Evolutionary conservation across 768 basidiomycete genomes (phyloP), one percentile per base, ranked within the genome.

Genomic region (Agrocybe pediades): DNA sequence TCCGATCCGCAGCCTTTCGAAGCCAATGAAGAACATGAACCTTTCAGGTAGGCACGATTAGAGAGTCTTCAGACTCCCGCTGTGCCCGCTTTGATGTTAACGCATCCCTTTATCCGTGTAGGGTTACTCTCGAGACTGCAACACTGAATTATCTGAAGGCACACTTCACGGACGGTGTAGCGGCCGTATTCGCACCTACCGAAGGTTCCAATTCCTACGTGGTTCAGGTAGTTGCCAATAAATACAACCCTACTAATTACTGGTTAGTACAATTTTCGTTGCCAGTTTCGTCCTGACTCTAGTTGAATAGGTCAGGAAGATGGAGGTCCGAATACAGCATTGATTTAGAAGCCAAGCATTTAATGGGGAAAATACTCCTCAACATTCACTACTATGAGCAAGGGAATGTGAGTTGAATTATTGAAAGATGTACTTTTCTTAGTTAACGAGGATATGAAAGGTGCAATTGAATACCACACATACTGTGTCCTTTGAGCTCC

Each of bases 311-410:
- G 95, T 89, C 95, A 24, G 96, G 96, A 27, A 79, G 95, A 66
- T 98, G 96, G 96, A 83, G 95, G 33, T 95, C 94, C 6, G 81
- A 87, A 59, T 98, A 97, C 68, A 67, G 74, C 8, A 75, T 97
- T 45, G 85, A 96, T 66, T 68, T 90, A 33, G 80, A 77, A 16
- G 74, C 80, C 36, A 80, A 81, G 49, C 78, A 71, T 54, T 76
- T 97, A 5, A 69, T 72, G n/a, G 95, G 94, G 0, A 82, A 76
- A 62, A 83, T 97, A 15, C 75, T 87, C 7, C 81, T 91, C 41
- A 90, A 94, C 62, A 87, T 98, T 11, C 97, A 99, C 69, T 98
- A 98, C 65, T 98, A 95, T 65, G 97, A 99, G 68, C 93, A 97
- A 66, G 96, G 96, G 60, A 96, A 95, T 67, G 93, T 95, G 51